Conservation (phyloP, 208 protist species). For the Trypanosoma lewisi region DNA sequence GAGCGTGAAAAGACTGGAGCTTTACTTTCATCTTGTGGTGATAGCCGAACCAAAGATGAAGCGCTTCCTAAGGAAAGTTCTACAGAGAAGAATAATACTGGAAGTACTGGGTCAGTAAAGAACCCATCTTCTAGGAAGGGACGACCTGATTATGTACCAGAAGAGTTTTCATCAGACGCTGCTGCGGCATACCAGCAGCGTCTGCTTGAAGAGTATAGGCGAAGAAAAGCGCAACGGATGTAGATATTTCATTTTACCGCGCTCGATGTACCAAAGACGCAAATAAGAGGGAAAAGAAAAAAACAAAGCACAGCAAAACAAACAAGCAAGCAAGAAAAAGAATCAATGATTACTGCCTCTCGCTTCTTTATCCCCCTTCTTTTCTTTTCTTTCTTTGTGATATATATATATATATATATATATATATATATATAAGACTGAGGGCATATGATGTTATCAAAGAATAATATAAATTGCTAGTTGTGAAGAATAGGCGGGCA, state of each 20-base stretch:
- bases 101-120: background rate
- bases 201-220: slow-evolving; percentile 75
- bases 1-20: slow-evolving; percentile 21
- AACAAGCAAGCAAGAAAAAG: background rate
- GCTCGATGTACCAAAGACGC: slow-evolving; percentile 11
- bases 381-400: background rate
- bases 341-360: background rate
- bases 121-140: slow-evolving; percentile 5
- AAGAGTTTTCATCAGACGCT: slow-evolving; percentile 70
- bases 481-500: background rate
- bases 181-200: slow-evolving; percentile 81
- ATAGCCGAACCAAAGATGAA: slow-evolving; percentile 7
- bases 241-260: slow-evolving; percentile 7
- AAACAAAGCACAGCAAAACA: background rate
- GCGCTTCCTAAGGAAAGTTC: background rate
- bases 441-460: slow-evolving; percentile 16
- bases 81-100: background rate
- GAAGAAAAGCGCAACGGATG: slow-evolving; percentile 22
- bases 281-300: too few species aligned
- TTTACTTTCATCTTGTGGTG: background rate
- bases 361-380: background rate
- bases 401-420: too few species aligned
- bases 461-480: background rate
- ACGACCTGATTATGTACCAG: slow-evolving; percentile 29
- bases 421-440: background rate